Base-by-base conservation (phyloP, 345 rosid genomes). In the Iberis pinnata region DNA sequence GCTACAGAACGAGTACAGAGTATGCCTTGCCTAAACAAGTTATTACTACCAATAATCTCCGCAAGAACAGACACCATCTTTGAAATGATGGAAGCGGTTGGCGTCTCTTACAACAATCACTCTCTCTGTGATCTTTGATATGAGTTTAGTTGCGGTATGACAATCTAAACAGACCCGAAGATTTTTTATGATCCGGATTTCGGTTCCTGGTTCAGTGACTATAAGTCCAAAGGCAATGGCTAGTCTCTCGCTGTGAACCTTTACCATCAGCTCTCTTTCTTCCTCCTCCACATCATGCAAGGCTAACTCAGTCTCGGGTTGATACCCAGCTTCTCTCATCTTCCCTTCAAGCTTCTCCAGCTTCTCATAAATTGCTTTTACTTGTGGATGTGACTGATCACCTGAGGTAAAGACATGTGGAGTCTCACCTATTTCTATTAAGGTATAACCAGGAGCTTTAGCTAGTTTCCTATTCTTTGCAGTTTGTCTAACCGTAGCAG, bases 271-370 rank as follows among this genome's bases (percentile, higher is more conserved):
- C 64, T 80, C 93, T 41, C 83, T 81, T 74, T 87, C 96, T 80
- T 87, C 93, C 56, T 84, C 96, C 68, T 87, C 93, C 53, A 87
- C 85, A 33, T 87, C 93, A 49, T 81, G 93, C 71, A 81, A 70
- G 44, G 87, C 80, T 19, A 78, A 47, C 39, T 63, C 55, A 1
- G 85, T 84, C 62, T 78, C 82, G 19, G 89, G 59, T 63, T 72
- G 73, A 76, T 62, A 87, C 53, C 93, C 96, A 31, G 85, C 80
- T 69, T 87, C 93, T 61, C 58, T 73, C 78, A 84, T 80, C 76
- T 81, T 78, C 57, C 73, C 82, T 37, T 61, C 76, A 29, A 87
- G 70, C 49, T 56, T 63, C 63, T 81, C 85, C 25, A 87, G 80
- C 72, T 63, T 75, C n/a, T 73, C 56, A 55, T 80, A 78, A 45